Percentiles rank a stretch among this genome's conserved stretches.
phyloP scores from a whole-genome alignment of 139 green algal genomes.

The Volvox africanus region DNA sequence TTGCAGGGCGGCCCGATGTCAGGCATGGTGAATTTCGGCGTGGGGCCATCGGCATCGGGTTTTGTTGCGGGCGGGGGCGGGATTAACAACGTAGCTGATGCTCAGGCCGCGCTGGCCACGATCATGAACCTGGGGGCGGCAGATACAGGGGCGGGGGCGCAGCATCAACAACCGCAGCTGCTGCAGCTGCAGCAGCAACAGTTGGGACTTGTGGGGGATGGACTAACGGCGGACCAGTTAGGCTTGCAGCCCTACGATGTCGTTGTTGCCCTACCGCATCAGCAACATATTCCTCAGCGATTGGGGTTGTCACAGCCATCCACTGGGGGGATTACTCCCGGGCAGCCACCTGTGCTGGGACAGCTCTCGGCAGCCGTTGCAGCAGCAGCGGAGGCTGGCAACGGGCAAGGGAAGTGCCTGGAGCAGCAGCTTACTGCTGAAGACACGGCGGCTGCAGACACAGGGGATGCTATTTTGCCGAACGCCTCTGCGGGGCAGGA shows the following conservation, averaged over 20 bases:
- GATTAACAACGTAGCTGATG: background rate
- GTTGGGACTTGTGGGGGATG: background rate
- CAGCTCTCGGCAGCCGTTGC: background rate
- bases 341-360: background rate
- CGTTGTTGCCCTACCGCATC: background rate
- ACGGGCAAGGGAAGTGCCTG: background rate
- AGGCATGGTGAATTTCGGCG: background rate
- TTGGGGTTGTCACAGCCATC: background rate
- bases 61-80: background rate
- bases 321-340: background rate
- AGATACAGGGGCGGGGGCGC: background rate
- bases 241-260: background rate
- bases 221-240: background rate
- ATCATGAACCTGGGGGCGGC: background rate
- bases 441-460: too few relatives aligned
- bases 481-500: too few relatives aligned
- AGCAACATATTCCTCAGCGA: slow-evolving; percentile 3
- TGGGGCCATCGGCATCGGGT: background rate
- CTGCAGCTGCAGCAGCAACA: slow-evolving; percentile 7
- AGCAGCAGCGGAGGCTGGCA: background rate
- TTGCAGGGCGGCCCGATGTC: background rate
- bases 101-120: slow-evolving; percentile 6
- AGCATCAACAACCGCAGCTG: background rate
- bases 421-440: too few relatives aligned
- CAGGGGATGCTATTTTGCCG: too few relatives aligned